Evolutionary conservation across 2,329 filamentous ascomycete genomes (phyloP).

Genomic region (Balansia obtecta): DNA sequence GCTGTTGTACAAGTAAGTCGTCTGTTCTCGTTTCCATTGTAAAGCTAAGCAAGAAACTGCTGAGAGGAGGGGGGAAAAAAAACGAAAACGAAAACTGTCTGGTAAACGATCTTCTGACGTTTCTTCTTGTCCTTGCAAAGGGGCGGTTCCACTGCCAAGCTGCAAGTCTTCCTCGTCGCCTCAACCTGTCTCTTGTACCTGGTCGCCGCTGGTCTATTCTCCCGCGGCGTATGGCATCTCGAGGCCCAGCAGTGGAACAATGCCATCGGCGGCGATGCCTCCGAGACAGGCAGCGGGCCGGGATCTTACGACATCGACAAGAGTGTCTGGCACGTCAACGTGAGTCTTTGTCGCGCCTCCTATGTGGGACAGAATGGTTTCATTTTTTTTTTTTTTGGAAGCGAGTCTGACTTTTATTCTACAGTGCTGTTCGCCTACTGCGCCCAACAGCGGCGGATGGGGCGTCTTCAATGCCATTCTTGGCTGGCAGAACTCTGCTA

Average conservation of each 20-base stretch:
- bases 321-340: conserved; percentile 74
- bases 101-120: neutral
- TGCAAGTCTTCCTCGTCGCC: conserved; percentile 66
- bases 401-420: too few species aligned
- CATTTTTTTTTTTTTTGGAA: too few species aligned
- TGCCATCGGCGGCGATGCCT: conserved; percentile 44
- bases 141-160: conserved; percentile 28
- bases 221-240: conserved; percentile 62
- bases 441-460: conserved; percentile 68
- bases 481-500: conserved; percentile 81
- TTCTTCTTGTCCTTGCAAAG: conserved; percentile 12
- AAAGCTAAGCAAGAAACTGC: too few species aligned
- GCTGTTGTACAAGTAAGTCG: conserved; percentile 61
- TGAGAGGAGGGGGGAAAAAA: too few species aligned
- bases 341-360: conserved; percentile 25
- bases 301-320: conserved; percentile 70
- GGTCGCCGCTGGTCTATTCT: conserved; percentile 72
- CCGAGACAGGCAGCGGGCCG: conserved; percentile 42
- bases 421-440: conserved; percentile 63
- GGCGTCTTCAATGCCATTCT: conserved; percentile 78
- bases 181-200: conserved; percentile 79
- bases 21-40: neutral
- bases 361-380: too few species aligned
- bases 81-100: neutral
- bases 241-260: conserved; percentile 59